Evolutionary conservation across 2,329 filamentous ascomycete genomes (phyloP), one percentile per base, ranked within the genome.

Genomic region (Trichoderma sp.): DNA sequence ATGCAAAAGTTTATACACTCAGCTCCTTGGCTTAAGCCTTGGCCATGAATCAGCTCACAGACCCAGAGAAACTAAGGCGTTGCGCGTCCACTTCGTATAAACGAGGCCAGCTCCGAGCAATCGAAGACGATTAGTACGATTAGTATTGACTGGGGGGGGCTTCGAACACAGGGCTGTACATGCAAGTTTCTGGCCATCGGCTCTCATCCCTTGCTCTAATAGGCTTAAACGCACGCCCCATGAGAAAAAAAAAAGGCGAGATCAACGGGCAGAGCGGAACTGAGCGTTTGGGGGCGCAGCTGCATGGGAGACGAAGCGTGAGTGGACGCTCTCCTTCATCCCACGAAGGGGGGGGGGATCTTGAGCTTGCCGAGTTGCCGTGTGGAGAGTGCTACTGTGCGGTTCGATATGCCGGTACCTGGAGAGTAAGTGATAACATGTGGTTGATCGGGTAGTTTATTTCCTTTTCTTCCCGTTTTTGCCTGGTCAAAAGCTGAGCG

Each of bases 401-500:
- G 29, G 52, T 56, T 19, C 17, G n/a, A 63, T 63, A 52, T 63
- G 59, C 59, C 59, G 59, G 59, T 50, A 52, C 32, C 59, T 63
- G 6, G 59, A 25, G 13, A 61, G 5, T 25, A 48, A 48, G 42
- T 48, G 29, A 29, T 13, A 48, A 48, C 19, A 19, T 48, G 42
- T 48, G 42, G 42, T 48, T 48, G 6, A 48, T 48, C 19, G 17
- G 19, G 19, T 27, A 25, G 7, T 63, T 63, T 53, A 29, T 37
- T 53, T 29, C n/a, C 1, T 12, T 19, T 12, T 6, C 2, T 50
- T 32, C 19, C 1, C n/a, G 3, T 2, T 45, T 45, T 22, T 45
- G n/a, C n/a, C 42, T 48, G 42, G 22, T 48, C n/a, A 19, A 22
- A 27, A 25, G 39, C 27, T n/a, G 39, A 12, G 27, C 58, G 12